Conservation (phyloP, 2,329 filamentous ascomycete species). For the Aureobasidium subglaciale region DNA sequence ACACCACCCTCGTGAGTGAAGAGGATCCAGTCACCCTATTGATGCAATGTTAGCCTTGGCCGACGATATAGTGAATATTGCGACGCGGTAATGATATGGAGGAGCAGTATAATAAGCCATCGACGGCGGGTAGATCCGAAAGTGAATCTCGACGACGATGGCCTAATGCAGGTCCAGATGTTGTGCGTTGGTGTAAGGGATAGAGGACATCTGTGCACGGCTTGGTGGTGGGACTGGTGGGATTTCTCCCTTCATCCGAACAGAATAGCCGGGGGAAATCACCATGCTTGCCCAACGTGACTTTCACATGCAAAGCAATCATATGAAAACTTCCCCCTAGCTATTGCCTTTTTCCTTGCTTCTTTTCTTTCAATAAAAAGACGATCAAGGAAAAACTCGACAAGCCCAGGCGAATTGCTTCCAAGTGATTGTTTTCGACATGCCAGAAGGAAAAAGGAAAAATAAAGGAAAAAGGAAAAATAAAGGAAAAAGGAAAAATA, state of each 20-base stretch:
- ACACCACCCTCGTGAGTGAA: conserved; percentile 99
- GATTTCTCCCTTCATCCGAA: conserved; percentile 19
- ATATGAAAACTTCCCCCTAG: conserved; percentile 6
- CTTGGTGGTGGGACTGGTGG: conserved; percentile 13
- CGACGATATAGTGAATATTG: background rate
- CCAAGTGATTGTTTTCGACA: background rate
- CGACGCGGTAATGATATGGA: background rate
- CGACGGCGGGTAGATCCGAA: conserved; percentile 16
- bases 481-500: conserved; percentile 23
- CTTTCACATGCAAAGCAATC: conserved; percentile 14
- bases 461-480: conserved; percentile 23
- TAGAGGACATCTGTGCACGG: conserved; percentile 13
- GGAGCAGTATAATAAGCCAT: conserved; percentile 8
- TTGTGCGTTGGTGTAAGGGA: conserved; percentile 19
- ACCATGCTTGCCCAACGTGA: conserved; percentile 9
- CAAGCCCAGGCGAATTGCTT: background rate
- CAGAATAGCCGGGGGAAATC: conserved; percentile 16
- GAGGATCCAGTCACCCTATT: conserved; percentile 96
- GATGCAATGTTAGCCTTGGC: background rate
- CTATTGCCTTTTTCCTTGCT: conserved; percentile 1
- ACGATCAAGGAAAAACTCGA: conserved; percentile 8
- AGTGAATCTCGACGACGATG: background rate
- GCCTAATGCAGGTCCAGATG: conserved; percentile 16
- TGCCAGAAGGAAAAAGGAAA: background rate
- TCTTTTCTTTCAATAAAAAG: conserved; percentile 13